These are phyloP conservation scores for Diaporthe sp. DNA, from an alignment of 2,329 filamentous ascomycete genomes.

Conservation along the genomic window DNA sequence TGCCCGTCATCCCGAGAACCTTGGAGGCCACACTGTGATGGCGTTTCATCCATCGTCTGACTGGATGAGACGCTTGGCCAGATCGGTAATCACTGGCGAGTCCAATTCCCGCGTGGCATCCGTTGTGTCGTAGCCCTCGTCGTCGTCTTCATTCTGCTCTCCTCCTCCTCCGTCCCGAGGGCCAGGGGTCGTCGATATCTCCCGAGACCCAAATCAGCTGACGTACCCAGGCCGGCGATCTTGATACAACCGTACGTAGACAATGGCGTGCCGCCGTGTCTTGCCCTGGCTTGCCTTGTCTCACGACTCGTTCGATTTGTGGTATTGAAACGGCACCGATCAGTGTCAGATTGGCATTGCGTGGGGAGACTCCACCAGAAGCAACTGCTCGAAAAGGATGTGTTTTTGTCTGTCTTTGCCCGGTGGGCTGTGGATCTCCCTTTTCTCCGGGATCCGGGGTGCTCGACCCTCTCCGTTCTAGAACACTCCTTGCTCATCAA, in stretches of 20 bases:
- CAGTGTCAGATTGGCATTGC: slow-evolving; percentile 23
- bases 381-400: not conserved
- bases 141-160: too few species aligned
- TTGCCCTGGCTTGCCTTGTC: slow-evolving; percentile 20
- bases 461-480: slow-evolving; percentile 16
- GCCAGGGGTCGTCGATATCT: not conserved
- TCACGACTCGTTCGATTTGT: slow-evolving; percentile 28
- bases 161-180: not conserved
- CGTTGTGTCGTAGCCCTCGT: not conserved
- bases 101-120: slow-evolving; percentile 2
- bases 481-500: slow-evolving; percentile 20
- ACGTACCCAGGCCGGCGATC: slow-evolving; percentile 18
- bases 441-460: slow-evolving; percentile 27
- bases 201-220: slow-evolving; percentile 18
- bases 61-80: slow-evolving; percentile 15
- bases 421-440: slow-evolving; percentile 18
- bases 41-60: slow-evolving; percentile 21
- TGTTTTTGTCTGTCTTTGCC: not conserved
- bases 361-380: slow-evolving; percentile 22
- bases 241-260: slow-evolving; percentile 7
- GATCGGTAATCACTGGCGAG: not conserved
- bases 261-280: slow-evolving; percentile 4
- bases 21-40: not conserved
- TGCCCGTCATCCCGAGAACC: slow-evolving; percentile 8
- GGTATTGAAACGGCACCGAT: slow-evolving; percentile 26